Evolutionary conservation across 73 alveolate genomes (phyloP).

Genomic region (Paramecium octaurelia): DNA sequence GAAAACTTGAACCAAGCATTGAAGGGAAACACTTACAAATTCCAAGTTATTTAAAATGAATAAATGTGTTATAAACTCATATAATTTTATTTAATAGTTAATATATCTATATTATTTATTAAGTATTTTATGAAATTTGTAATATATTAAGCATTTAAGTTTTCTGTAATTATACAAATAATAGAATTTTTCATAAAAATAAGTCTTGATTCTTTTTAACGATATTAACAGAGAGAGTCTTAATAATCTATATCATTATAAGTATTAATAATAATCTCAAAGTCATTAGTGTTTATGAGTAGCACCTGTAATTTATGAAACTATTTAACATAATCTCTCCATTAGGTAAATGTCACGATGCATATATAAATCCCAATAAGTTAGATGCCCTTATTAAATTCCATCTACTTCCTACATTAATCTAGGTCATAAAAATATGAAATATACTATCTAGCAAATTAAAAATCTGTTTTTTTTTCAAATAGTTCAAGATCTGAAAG

Average conservation of each 20-base stretch:
- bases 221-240: no score
- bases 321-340: conserved; percentile 26
- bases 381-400: not conserved
- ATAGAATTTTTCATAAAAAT: no score
- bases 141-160: no score
- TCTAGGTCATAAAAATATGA: not conserved
- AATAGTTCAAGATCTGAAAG: not conserved
- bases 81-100: not conserved
- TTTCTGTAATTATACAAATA: no score
- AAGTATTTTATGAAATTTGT: no score
- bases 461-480: not conserved
- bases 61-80: not conserved
- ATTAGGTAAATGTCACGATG: conserved; percentile 32
- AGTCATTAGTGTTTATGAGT: not conserved
- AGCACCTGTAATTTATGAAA: not conserved
- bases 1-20: not conserved
- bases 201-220: no score
- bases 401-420: not conserved
- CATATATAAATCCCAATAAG: conserved; percentile 49
- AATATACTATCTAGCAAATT: conserved; percentile 14
- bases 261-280: not conserved
- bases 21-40: not conserved
- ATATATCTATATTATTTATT: not conserved
- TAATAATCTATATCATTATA: not conserved
- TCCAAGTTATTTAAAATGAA: not conserved